Conservation (phyloP, 305 asterid genomes). For the Fraxinus greggii region DNA sequence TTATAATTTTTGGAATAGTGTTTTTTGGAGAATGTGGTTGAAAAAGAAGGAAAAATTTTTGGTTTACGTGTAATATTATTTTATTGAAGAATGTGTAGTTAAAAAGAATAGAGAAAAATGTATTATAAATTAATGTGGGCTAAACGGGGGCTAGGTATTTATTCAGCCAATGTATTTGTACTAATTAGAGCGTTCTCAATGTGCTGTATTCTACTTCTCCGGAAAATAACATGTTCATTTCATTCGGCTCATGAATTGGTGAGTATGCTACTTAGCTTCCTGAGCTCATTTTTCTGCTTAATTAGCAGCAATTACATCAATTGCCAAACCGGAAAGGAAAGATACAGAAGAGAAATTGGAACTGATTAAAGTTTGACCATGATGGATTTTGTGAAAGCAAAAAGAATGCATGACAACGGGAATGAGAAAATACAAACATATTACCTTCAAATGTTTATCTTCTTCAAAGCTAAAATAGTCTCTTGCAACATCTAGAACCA, state of each 20-base stretch:
- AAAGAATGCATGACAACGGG: neutral
- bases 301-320: neutral
- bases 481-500: slow-evolving; percentile 71
- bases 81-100: too few relatives aligned
- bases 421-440: neutral
- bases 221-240: neutral
- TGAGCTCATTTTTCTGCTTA: neutral
- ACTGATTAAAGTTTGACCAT: neutral
- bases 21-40: too few relatives aligned
- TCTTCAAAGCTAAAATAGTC: slow-evolving; percentile 66
- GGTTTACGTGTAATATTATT: too few relatives aligned
- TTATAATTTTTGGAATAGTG: too few relatives aligned
- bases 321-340: neutral
- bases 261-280: neutral
- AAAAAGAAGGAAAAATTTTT: too few relatives aligned
- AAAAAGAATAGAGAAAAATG: too few relatives aligned
- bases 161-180: neutral
- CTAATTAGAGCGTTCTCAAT: neutral
- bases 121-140: too few relatives aligned
- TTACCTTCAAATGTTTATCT: slow-evolving; percentile 70
- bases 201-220: neutral
- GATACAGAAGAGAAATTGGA: neutral
- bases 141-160: too few relatives aligned
- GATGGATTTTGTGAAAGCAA: neutral
- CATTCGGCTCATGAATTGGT: neutral